Base-by-base conservation (phyloP, 441 rosid genomes). In the Theobroma grandiflorum region DNA sequence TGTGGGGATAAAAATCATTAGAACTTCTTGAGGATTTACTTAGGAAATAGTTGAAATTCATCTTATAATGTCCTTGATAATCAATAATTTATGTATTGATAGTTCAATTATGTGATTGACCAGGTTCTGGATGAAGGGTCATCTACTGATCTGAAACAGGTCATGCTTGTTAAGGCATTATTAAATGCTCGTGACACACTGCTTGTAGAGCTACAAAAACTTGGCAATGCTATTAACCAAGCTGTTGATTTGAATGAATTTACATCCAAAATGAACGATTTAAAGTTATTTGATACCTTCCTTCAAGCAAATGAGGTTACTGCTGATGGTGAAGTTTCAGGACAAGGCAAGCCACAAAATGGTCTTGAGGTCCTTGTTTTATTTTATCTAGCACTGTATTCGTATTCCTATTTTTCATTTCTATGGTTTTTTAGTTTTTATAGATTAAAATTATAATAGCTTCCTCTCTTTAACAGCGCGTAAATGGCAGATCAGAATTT, bases 281-380 rank as follows among this genome's bases (percentile, higher is more conserved):
- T 80, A 70, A 86, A 77, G 72, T 79, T 86, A 78, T 82, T 85
- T 81, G 83, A 83, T 80, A 81, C 88, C 64, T 78, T 83, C 78
- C 74, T 82, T 40, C 81, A 38, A 64, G 84, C 64, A 66, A 88
- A 87, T 82, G 80, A 84, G 59, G 86, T 66, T 83, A 53, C 63
- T 42, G 81, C 57, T 80, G 80, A 79, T 78, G 81, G 57, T 82
- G 85, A 85, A 70, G 81, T 78, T 79, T 82, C 88, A 75, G 88
- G 87, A 84, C 91, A 84, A 85, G 88, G 86, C 89, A 91, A 85
- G 88, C 90, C 89, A 84, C 93, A 83, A 82, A 88, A 91, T 88
- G 87, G 80, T 88, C 84, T 88, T 83, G 90, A 93, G 99, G 98
- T 94, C 88, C 85, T 88, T 87, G 77, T 85, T 90, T 85, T 83